Evolutionary conservation across 192 early-diverging fungal species (phyloP), one percentile per base, ranked within the genome.

Genomic region (Geranomyces variabilis): DNA sequence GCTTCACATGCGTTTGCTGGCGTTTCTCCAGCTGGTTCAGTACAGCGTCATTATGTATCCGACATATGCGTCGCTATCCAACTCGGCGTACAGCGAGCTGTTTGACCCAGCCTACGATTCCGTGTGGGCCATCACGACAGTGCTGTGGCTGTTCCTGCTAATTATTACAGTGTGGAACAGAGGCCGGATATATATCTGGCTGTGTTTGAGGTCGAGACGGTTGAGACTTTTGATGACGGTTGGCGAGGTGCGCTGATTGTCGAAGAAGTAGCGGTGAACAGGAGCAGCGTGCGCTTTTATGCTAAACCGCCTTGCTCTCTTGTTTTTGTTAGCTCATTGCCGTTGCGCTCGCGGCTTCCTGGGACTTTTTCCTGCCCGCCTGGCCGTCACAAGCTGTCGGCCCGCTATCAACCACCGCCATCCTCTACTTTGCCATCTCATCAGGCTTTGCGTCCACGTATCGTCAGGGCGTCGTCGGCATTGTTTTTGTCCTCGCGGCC

Each of bases 391-490:
- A 34, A 29, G 24, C 53, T 29, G 68, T 70, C 10, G 74, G 67
- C 19, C 60, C 74, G 5, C 30, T 63, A 3, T 62, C 68, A 1
- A 57, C 60, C 48, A 56, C 56, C 8, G 26, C 60, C 15, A 31
- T 75, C 17, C 34, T 69, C 28, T 75, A 70, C 34, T 63, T 56
- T 66, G 29, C 57, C 47, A 34, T 70, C n/a, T 51, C 59, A 7
- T 64, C 60, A 30, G 74, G 74, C 3, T 65, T 75, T 33, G 60
- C 67, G 21, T 15, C 67, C 6, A 69, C 74, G 3, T 75, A 64
- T 33, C 26, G 34, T 1, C 45, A 75, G 30, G 48, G 61, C 36
- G 53, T 75, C 1, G 46, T 44, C 1, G 74, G 67, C 15, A 31
- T 75, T 13, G 8, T 57, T 4, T 24, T 53, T 19, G 55, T 68